Evolutionary conservation across 2,329 filamentous ascomycete species (phyloP).

Genomic region (Epichloe baconii): DNA sequence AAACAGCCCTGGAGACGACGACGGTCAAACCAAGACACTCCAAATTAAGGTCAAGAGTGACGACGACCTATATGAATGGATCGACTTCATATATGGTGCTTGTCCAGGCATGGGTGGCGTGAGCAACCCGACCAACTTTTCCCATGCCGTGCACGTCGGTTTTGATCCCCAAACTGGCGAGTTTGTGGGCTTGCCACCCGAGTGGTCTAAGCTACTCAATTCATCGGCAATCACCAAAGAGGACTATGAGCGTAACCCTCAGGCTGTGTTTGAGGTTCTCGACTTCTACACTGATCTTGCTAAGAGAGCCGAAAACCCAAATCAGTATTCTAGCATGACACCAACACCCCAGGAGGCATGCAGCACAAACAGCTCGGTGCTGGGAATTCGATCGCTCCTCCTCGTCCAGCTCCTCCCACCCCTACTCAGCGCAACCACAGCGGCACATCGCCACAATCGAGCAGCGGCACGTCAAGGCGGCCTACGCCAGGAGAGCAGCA

Average conservation of each 20-base stretch:
- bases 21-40: constrained; percentile 68
- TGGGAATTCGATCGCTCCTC: constrained; percentile 50
- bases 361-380: constrained; percentile 51
- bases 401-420: constrained; percentile 45
- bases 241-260: constrained; percentile 93
- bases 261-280: constrained; percentile 68
- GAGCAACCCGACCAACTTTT: constrained; percentile 97
- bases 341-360: constrained; percentile 48
- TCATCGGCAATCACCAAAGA: constrained; percentile 97
- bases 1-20: constrained; percentile 62
- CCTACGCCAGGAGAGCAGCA: constrained; percentile 26
- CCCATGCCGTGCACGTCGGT: constrained; percentile 90
- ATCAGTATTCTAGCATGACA: constrained; percentile 53
- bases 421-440: constrained; percentile 29
- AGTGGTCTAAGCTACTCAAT: constrained; percentile 95
- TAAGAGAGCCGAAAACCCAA: constrained; percentile 59
- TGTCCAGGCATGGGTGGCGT: constrained; percentile 97
- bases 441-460: constrained; percentile 23
- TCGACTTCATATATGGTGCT: constrained; percentile 92
- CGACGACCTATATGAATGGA: constrained; percentile 97
- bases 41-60: constrained; percentile 92
- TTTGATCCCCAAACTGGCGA: constrained; percentile 93
- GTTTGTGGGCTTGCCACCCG: constrained; percentile 84
- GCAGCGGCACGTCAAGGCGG: constrained; percentile 27
- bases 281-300: constrained; percentile 79